Percentiles rank a stretch among this genome's conserved stretches.
These are phyloP conservation scores for Exophiala alcalophila DNA, from an alignment of 2,329 filamentous ascomycete genomes.

Conservation along the genomic window DNA sequence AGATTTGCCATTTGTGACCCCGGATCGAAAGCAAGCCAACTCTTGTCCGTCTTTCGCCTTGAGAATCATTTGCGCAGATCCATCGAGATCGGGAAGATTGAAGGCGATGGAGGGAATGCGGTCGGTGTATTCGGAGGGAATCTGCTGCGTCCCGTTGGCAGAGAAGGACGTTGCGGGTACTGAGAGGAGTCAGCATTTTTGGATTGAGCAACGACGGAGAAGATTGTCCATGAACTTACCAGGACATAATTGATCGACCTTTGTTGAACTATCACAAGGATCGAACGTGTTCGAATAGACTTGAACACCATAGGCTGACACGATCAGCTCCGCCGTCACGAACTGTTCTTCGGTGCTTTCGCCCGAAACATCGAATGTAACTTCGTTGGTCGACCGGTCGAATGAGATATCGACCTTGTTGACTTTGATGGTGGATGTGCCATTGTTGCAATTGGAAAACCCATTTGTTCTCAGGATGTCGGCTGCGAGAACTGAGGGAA, in stretches of 20 bases:
- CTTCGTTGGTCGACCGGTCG: conserved; percentile 67
- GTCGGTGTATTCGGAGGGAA: conserved; percentile 68
- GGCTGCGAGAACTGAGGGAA: conserved; percentile 53
- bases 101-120: conserved; percentile 88
- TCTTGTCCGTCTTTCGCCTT: conserved; percentile 59
- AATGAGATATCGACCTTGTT: conserved; percentile 74
- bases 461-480: conserved; percentile 77
- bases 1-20: conserved; percentile 84
- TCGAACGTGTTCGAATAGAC: conserved; percentile 80
- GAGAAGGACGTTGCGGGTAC: conserved; percentile 73
- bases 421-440: conserved; percentile 62
- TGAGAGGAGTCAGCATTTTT: conserved; percentile 33
- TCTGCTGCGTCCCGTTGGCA: conserved; percentile 67
- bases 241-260: conserved; percentile 75
- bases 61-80: conserved; percentile 75
- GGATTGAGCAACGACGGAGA: background rate
- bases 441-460: conserved; percentile 66
- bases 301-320: conserved; percentile 78
- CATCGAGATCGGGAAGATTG: conserved; percentile 83
- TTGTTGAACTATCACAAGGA: conserved; percentile 68
- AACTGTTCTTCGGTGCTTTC: conserved; percentile 71
- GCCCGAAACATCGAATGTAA: conserved; percentile 80
- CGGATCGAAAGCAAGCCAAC: conserved; percentile 78
- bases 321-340: conserved; percentile 70
- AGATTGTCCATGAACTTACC: conserved; percentile 49